Evolutionary conservation across 2,329 filamentous ascomycete genomes (phyloP), one percentile per base, ranked within the genome.

Genomic region (Talaromyces sp.): DNA sequence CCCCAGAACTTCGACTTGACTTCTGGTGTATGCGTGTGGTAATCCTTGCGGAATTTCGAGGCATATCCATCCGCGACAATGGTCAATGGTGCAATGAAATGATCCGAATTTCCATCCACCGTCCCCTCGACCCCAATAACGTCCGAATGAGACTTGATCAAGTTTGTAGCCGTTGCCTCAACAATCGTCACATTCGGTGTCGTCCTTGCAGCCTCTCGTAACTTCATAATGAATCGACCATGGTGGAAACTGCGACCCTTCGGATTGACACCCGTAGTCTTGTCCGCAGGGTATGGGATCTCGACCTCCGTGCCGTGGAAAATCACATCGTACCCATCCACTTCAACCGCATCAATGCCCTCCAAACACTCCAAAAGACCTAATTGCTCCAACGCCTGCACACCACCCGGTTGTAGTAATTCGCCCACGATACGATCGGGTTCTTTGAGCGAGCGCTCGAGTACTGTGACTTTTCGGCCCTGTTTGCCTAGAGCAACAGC

Each of bases 361-460:
- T 98, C 92, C 66, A 98, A 80, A 75, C 92, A 96, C 72, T 93
- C 87, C 63, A 83, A 84, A 69, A 99, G 80, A 2, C 95, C 95
- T 59, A 99, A 82, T 75, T 91, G 88, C 73, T 89, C 85, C 72
- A 99, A 83, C 7, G 95, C 91, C 61, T 87, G 83, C 38, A 97
- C 89, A 59, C 95, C 95, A 60, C 95, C 95, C 0, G 95, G 95
- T 79, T 99, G 95, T 72, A 99, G 82, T 69, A 99, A 81, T 81
- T 99, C 95, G 72, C 95, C 95, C 58, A 99, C 93, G 70, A 99
- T 99, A 69, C 95, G 89, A 80, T 98, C 91, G 22, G 95, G 95
- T 81, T 98, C 90, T 79, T 92, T 92, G 79, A 98, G 83, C 80
- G 88, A 96, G 73, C 87, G 87, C 81, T 99, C 95, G 60, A 99